phyloP scores from a whole-genome alignment of 2,329 filamentous ascomycete genomes.

The Cyphellophora attinorum region DNA sequence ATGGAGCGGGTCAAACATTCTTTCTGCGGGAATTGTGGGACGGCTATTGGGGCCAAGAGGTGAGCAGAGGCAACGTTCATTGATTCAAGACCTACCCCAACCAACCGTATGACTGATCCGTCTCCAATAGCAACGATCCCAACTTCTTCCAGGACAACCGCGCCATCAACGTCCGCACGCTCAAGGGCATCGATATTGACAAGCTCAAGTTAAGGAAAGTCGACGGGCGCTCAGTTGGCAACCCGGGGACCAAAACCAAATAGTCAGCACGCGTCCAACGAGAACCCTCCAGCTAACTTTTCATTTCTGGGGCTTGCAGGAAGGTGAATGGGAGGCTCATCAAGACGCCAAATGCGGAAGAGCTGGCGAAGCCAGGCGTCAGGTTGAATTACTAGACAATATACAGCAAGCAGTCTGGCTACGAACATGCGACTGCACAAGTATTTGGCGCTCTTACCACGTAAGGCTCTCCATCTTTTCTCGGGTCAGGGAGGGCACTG shows the following conservation, averaged over 20 bases:
- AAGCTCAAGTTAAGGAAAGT: slow-evolving; percentile 20
- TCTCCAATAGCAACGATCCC: no score
- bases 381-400: slow-evolving; percentile 1
- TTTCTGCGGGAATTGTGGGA: slow-evolving; percentile 24
- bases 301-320: slow-evolving; percentile 1
- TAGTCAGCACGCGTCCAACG: not conserved
- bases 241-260: not conserved
- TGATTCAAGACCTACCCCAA: no score
- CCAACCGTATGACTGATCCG: no score
- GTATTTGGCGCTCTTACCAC: no score
- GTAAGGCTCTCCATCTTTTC: no score
- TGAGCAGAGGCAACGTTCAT: no score
- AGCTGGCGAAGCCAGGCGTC: slow-evolving; percentile 4
- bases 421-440: no score
- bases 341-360: slow-evolving; percentile 1
- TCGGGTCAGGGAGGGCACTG: no score
- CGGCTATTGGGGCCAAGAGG: slow-evolving; percentile 20
- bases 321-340: slow-evolving; percentile 7
- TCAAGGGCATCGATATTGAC: slow-evolving; percentile 20
- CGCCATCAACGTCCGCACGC: slow-evolving; percentile 22
- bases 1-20: slow-evolving; percentile 20
- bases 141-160: slow-evolving; percentile 16
- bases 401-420: no score
- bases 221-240: slow-evolving; percentile 8
- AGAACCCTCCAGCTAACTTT: no score